Percentiles rank a stretch among this genome's conserved stretches.
Evolutionary conservation across 23 red algal species (phyloP).

Genomic region (Gracilaria vermiculophylla): DNA sequence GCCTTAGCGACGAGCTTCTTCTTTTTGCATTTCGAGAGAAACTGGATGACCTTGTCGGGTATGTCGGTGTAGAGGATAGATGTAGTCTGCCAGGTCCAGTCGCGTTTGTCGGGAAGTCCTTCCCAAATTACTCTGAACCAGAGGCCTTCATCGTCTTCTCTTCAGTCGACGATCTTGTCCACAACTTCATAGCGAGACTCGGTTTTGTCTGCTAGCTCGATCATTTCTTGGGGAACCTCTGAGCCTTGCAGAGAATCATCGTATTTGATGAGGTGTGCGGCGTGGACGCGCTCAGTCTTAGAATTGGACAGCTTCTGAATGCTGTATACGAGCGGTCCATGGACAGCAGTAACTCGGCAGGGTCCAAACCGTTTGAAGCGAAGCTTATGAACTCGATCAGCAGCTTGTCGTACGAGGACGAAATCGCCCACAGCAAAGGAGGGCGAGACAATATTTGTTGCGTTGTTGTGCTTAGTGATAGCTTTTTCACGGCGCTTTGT

Average conservation of each 20-base stretch:
- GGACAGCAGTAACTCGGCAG: not conserved
- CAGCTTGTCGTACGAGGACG: not conserved
- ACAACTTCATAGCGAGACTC: not conserved
- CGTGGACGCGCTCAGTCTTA: not conserved
- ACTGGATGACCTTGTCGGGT: constrained; percentile 3
- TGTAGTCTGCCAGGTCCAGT: constrained; percentile 24
- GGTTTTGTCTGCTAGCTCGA: not conserved
- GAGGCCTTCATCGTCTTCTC: not conserved
- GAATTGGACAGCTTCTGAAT: not conserved
- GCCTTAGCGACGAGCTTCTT: not conserved
- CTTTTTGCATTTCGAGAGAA: not conserved
- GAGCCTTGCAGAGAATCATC: not conserved
- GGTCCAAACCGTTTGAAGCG: not conserved
- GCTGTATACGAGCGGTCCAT: not conserved
- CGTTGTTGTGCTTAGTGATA: too few species aligned
- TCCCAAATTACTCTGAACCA: not conserved
- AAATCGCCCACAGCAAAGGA: not conserved
- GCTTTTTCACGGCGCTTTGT: too few species aligned
- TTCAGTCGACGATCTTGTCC: not conserved
- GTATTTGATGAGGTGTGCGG: not conserved
- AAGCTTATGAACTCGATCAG: not conserved
- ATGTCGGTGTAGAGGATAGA: not conserved
- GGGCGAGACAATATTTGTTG: too few species aligned
- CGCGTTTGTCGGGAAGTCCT: constrained; percentile 23
- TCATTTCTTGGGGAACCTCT: not conserved